These are phyloP conservation scores for Linnemannia zychae DNA, from an alignment of 192 early-diverging fungal genomes.

Conservation along the genomic window DNA sequence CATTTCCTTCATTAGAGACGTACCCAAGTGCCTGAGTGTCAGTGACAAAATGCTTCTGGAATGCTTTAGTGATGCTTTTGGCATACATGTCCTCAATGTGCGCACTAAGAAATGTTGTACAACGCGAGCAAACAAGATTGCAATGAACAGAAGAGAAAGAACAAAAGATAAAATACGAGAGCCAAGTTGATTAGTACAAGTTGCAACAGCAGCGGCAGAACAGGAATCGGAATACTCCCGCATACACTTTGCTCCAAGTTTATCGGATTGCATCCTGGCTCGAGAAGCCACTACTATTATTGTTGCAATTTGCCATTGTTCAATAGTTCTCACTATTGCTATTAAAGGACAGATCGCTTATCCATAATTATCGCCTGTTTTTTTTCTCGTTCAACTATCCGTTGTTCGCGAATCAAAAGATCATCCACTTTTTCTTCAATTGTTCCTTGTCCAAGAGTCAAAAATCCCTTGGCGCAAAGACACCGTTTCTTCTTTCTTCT, in stretches of 20 bases:
- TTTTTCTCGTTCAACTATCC: no score
- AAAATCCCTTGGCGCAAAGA: not conserved
- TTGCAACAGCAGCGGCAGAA: not conserved
- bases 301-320: no score
- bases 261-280: not conserved
- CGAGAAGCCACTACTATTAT: not conserved
- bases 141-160: slow-evolving; percentile 1
- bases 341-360: no score
- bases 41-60: slow-evolving; percentile 59
- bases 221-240: slow-evolving; percentile 15
- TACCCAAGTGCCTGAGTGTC: slow-evolving; percentile 63
- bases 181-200: not conserved
- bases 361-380: no score
- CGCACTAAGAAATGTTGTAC: slow-evolving; percentile 50
- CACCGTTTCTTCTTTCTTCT: not conserved
- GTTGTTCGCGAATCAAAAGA: no score
- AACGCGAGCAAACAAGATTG: not conserved
- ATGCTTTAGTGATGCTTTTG: slow-evolving; percentile 61
- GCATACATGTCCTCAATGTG: slow-evolving; percentile 65
- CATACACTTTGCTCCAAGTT: not conserved
- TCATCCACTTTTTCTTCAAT: not conserved
- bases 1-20: not conserved
- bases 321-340: no score
- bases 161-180: not conserved
- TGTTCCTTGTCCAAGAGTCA: not conserved